These are phyloP conservation scores for Mortierella alpina DNA, from an alignment of 192 early-diverging fungal species.

Conservation along the genomic window DNA sequence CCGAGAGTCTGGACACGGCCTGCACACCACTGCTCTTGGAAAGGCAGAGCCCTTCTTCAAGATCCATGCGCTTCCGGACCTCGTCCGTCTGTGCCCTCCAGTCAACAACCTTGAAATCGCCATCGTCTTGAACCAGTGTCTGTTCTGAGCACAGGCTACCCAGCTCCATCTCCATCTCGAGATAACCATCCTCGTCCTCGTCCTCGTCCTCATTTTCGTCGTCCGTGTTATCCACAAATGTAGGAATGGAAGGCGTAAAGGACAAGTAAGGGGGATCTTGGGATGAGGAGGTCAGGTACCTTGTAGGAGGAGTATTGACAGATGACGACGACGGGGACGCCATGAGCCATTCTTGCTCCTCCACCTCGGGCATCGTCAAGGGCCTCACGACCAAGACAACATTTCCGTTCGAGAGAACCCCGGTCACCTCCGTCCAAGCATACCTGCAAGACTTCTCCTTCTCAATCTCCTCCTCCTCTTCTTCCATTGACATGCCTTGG, in stretches of 20 bases:
- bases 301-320: background rate
- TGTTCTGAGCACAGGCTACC: background rate
- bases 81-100: background rate
- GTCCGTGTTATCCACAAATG: slow-evolving; percentile 1
- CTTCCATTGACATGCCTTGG: too few species aligned
- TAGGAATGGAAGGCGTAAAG: background rate
- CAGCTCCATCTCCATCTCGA: slow-evolving; percentile 20
- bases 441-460: background rate
- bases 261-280: background rate
- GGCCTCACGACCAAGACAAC: slow-evolving; percentile 38
- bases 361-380: slow-evolving; percentile 22
- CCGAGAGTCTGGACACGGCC: slow-evolving; percentile 4
- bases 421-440: slow-evolving; percentile 37
- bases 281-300: background rate
- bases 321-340: background rate
- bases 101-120: background rate
- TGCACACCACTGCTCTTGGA: background rate
- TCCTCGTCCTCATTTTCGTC: slow-evolving; percentile 12
- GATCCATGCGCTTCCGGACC: slow-evolving; percentile 16
- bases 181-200: slow-evolving; percentile 23
- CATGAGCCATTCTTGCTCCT: background rate
- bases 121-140: background rate
- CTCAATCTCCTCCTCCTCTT: too few species aligned
- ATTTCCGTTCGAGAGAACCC: slow-evolving; percentile 24
- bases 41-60: slow-evolving; percentile 13